Conservation (phyloP, 345 rosid genomes). For the Chamaenerion angustifolium region DNA sequence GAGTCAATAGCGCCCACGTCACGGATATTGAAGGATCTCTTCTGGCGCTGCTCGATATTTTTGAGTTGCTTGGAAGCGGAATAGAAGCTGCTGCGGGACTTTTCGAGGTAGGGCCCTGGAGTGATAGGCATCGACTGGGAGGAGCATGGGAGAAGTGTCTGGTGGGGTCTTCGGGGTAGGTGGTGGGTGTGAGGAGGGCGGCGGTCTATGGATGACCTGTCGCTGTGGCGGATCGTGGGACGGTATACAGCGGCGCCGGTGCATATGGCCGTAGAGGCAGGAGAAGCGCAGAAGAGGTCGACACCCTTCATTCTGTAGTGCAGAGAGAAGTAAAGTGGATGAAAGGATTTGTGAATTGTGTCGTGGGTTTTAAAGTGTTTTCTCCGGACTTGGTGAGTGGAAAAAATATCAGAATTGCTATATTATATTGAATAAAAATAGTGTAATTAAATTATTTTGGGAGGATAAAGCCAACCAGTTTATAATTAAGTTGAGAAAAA, state of each 20-base stretch:
- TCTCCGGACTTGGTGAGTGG: no score
- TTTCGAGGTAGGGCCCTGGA: constrained; percentile 23
- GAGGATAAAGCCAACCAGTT: no score
- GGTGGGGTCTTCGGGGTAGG: constrained; percentile 8
- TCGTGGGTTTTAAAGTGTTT: no score
- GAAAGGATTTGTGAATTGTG: no score
- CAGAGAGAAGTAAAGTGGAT: neutral
- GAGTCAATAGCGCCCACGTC: constrained; percentile 30
- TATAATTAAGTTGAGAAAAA: no score
- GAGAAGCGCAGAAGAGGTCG: constrained; percentile 72
- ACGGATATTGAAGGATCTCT: constrained; percentile 46
- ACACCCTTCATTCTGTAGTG: constrained; percentile 36
- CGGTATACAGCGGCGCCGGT: constrained; percentile 25
- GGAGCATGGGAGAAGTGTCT: constrained; percentile 30
- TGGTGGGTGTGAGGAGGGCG: constrained; percentile 1
- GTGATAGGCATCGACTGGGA: constrained; percentile 27
- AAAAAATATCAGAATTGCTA: no score
- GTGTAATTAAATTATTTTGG: no score
- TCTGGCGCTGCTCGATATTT: constrained; percentile 21
- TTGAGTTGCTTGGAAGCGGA: constrained; percentile 4
- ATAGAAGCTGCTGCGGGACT: constrained; percentile 11
- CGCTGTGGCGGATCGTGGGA: constrained; percentile 31
- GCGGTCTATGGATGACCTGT: constrained; percentile 18
- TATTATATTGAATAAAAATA: no score
- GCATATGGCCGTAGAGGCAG: constrained; percentile 73